These are phyloP conservation scores for Peniophora sp. DNA, from an alignment of 1,284 basidiomycete genomes.

Conservation along the genomic window DNA sequence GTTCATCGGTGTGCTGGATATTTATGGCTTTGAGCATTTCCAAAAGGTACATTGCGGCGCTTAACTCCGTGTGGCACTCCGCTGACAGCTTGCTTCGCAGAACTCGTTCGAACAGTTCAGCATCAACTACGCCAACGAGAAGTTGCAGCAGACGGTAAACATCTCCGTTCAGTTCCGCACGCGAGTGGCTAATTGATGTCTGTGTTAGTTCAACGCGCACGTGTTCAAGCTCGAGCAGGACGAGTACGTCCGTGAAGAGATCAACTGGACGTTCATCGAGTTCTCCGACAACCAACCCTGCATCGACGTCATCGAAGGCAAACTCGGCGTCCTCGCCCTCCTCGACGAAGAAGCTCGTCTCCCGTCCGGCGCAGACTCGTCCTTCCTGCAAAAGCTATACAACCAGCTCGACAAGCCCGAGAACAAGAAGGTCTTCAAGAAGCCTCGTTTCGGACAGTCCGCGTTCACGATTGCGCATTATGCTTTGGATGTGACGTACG, in stretches of 20 bases:
- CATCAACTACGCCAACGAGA: conserved; percentile 99
- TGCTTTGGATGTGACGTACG: conserved; percentile 96
- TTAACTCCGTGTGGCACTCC: conserved; percentile 5
- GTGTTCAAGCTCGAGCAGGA: conserved; percentile 99
- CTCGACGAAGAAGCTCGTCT: conserved; percentile 98
- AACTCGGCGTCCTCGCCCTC: conserved; percentile 89
- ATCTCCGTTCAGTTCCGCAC: not conserved
- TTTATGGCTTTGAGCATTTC: conserved; percentile 95
- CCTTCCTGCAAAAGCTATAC: conserved; percentile 93
- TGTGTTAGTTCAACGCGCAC: conserved; percentile 84
- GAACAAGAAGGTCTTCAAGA: conserved; percentile 91
- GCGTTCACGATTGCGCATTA: conserved; percentile 99
- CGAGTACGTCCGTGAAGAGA: conserved; percentile 97
- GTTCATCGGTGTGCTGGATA: conserved; percentile 98
- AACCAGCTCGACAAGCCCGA: conserved; percentile 81
- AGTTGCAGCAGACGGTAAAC: conserved; percentile 86
- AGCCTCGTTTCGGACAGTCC: conserved; percentile 94
- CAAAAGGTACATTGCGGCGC: conserved; percentile 58
- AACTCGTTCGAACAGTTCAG: conserved; percentile 99
- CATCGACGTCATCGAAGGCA: conserved; percentile 98
- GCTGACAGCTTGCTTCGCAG: conserved; percentile 26
- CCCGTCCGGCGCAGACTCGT: conserved; percentile 88
- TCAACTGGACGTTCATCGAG: conserved; percentile 99
- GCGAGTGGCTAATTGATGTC: conserved; percentile 10
- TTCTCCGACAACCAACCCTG: conserved; percentile 99